These are phyloP conservation scores for Yarrowia sp. DNA, from an alignment of 805 yeast species.

Conservation along the genomic window DNA sequence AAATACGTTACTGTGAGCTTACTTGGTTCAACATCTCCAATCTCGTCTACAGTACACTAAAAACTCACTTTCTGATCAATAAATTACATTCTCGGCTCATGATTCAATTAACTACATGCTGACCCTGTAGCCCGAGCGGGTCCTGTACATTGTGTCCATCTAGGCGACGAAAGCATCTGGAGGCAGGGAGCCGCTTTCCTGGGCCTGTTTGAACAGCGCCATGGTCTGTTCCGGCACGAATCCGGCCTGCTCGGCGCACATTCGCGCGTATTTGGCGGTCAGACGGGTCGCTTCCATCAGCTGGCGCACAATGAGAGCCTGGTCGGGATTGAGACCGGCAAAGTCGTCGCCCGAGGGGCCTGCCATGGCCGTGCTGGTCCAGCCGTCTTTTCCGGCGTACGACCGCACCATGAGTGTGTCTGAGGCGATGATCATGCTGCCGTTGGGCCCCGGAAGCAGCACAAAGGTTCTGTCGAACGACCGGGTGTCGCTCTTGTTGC, in stretches of 20 bases:
- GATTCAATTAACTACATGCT: too few species aligned
- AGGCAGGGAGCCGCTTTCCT: slow-evolving; percentile 59
- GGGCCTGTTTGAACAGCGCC: slow-evolving; percentile 72
- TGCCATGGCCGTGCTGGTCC: slow-evolving; percentile 51
- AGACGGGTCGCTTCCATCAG: slow-evolving; percentile 75
- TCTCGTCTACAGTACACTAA: too few species aligned
- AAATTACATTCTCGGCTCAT: too few species aligned
- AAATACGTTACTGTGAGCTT: too few species aligned
- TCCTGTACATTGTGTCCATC: too few species aligned
- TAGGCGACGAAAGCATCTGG: slow-evolving; percentile 54
- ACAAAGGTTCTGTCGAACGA: slow-evolving; percentile 87
- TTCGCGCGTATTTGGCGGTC: slow-evolving; percentile 76
- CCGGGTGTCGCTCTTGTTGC: slow-evolving; percentile 52
- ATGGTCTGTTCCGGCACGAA: slow-evolving; percentile 80
- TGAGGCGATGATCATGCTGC: slow-evolving; percentile 81
- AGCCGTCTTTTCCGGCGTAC: slow-evolving; percentile 61
- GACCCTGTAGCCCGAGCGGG: too few species aligned
- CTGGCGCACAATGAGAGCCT: slow-evolving; percentile 68
- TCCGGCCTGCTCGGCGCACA: slow-evolving; percentile 86
- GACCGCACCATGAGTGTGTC: slow-evolving; percentile 78
- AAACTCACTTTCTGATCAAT: too few species aligned
- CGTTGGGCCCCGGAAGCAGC: slow-evolving; percentile 71
- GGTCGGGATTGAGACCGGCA: slow-evolving; percentile 57
- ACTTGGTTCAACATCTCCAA: too few species aligned
- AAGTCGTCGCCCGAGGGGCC: slow-evolving; percentile 42